phyloP scores from a whole-genome alignment of 257 asterid species.

The Craterostigma plantagineum region DNA sequence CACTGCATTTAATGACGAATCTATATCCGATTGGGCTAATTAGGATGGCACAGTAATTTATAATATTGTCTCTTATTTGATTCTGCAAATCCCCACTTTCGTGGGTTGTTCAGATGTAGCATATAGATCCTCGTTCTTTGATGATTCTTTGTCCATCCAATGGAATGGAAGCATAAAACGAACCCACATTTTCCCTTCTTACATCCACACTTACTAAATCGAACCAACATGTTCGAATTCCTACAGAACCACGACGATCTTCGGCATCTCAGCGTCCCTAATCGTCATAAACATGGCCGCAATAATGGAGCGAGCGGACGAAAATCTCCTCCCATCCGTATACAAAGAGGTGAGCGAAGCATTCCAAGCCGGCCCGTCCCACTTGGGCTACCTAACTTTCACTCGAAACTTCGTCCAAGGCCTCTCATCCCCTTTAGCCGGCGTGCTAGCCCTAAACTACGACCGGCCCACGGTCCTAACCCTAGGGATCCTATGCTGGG shows the following conservation, averaged over 20 bases:
- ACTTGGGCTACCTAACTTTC: conserved; percentile 89
- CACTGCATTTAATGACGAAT: no score
- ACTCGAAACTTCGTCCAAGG: conserved; percentile 72
- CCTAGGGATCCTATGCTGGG: conserved; percentile 85
- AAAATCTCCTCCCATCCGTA: conserved; percentile 94
- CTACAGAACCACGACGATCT: conserved; percentile 40
- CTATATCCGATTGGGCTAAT: no score
- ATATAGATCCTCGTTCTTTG: no score
- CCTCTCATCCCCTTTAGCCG: conserved; percentile 82
- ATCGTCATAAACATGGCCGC: conserved; percentile 92
- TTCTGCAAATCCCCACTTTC: no score
- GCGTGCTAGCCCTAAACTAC: conserved; percentile 61
- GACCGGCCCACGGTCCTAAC: conserved; percentile 90
- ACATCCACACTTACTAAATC: no score
- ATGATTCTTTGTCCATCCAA: no score
- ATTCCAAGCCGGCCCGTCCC: conserved; percentile 83
- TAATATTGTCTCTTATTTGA: no score
- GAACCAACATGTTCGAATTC: no score
- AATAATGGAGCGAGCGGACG: conserved; percentile 99
- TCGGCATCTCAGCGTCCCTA: conserved; percentile 71
- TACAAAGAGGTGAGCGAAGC: conserved; percentile 98
- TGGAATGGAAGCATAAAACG: no score
- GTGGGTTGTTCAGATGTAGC: no score
- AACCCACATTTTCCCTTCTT: no score
- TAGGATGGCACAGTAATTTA: no score